phyloP scores from a whole-genome alignment of 176 grass and related monocot genomes.

The Ensete ventricosum region DNA sequence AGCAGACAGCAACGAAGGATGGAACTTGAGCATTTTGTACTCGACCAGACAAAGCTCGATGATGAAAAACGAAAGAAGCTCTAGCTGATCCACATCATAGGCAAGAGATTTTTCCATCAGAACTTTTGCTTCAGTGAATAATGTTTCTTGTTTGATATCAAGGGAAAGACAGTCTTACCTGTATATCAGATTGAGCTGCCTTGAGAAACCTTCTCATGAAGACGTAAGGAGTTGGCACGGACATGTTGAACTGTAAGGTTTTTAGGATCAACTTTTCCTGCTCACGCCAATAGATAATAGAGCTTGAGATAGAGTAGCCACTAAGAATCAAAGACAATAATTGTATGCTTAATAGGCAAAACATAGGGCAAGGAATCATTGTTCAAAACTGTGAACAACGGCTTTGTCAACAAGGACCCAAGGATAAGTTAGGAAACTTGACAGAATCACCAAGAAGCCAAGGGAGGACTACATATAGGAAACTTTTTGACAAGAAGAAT shows the following conservation, averaged over 20 bases:
- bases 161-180: constrained; percentile 34
- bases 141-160: too few relatives aligned
- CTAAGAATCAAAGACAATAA: background rate
- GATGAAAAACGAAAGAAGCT: constrained; percentile 76
- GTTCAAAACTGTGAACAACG: too few relatives aligned
- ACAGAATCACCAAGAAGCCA: too few relatives aligned
- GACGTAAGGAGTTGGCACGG: constrained; percentile 71
- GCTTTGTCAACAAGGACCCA: too few relatives aligned
- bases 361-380: background rate
- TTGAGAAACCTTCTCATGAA: constrained; percentile 91
- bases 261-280: constrained; percentile 76
- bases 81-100: constrained; percentile 36
- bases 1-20: constrained; percentile 62
- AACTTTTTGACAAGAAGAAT: background rate
- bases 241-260: constrained; percentile 73
- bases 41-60: constrained; percentile 69
- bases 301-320: background rate
- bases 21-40: constrained; percentile 71
- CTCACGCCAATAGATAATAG: background rate
- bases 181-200: constrained; percentile 58
- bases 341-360: background rate
- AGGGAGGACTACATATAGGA: background rate
- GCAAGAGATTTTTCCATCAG: background rate
- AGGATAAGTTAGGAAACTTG: too few relatives aligned
- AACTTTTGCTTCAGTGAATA: background rate